Base-by-base conservation (phyloP, 176 grass and related monocot genomes). In the Phoenix roebelenii region DNA sequence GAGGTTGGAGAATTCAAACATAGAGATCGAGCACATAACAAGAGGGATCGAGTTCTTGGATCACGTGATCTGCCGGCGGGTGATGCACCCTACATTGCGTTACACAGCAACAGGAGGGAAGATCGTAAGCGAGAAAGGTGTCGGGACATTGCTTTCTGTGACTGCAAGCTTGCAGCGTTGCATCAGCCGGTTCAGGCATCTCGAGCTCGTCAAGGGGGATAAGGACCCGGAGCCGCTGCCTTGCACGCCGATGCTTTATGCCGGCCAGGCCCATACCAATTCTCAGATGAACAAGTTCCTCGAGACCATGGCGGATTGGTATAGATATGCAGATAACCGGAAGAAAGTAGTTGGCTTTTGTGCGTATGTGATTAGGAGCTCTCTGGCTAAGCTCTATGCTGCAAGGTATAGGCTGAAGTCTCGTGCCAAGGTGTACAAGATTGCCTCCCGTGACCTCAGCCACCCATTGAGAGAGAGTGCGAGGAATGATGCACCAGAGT, bases 281-380 rank as follows among this genome's bases (percentile, higher is more conserved):
- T 97, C 87, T 49, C 86, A 97, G 77, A 88, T 97, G 92, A 97
- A 97, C 72, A 97, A 97, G 64, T 97, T 97, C 72, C 86, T 91
- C 17, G 84, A 91, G 74, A 91, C 93, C 76, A 97, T 97, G 75
- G 86, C 81, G 22, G 87, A 91, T 85, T 91, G 84, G 92, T 97
- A 91, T 20, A 90, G 51, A 58, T 97, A 91, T 68, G 83, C 92
- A 15, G 92, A 91, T 69, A 97, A 91, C 78, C 62, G 92, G 44
- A 97, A 91, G 77, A 91, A 97, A 61, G 80, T 97, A 59, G 92
- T 97, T 32, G 87, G 87, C 5, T 91, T 91, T 64, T 97, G 92
- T 53, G 92, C 84, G 7, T 97, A 97, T 72, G 75, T 97, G 50
- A 78, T 91, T 50, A 79, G 87, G 70, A 97, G 87, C 44, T 91